Evolutionary conservation across 2,329 filamentous ascomycete genomes (phyloP).

Genomic region (Fusarium incarnatum): DNA sequence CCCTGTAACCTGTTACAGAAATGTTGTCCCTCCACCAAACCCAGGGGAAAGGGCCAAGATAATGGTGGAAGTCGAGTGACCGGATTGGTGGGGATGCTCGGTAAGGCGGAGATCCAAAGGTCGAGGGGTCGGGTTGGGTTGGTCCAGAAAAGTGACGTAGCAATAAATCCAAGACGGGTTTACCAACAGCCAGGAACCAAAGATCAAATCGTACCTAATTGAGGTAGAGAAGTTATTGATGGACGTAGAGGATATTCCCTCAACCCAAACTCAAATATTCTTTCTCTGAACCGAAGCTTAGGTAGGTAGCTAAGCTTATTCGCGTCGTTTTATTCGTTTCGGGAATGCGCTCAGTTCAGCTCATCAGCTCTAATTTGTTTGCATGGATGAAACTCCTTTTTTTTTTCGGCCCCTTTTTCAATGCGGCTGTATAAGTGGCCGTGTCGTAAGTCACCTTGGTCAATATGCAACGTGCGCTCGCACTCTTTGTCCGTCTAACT

Average conservation of each 20-base stretch:
- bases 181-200: constrained; percentile 4
- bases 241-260: background rate
- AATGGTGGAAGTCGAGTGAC: background rate
- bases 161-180: background rate
- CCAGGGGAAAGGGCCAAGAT: constrained; percentile 13
- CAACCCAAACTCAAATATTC: background rate
- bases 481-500: background rate
- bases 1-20: constrained; percentile 21
- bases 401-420: constrained; percentile 10
- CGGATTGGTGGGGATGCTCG: constrained; percentile 29
- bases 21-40: background rate
- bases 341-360: background rate
- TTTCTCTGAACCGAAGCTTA: background rate
- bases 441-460: constrained; percentile 10
- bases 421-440: constrained; percentile 7
- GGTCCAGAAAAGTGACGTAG: constrained; percentile 36
- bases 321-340: constrained; percentile 11
- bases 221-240: background rate
- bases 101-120: constrained; percentile 19
- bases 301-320: background rate
- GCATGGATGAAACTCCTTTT: constrained; percentile 26
- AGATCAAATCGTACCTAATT: background rate
- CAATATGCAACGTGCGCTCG: constrained; percentile 6
- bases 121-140: background rate
- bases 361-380: constrained; percentile 21